Conservation (phyloP, 116 monocot species). For the Trichopus zeylanicus region DNA sequence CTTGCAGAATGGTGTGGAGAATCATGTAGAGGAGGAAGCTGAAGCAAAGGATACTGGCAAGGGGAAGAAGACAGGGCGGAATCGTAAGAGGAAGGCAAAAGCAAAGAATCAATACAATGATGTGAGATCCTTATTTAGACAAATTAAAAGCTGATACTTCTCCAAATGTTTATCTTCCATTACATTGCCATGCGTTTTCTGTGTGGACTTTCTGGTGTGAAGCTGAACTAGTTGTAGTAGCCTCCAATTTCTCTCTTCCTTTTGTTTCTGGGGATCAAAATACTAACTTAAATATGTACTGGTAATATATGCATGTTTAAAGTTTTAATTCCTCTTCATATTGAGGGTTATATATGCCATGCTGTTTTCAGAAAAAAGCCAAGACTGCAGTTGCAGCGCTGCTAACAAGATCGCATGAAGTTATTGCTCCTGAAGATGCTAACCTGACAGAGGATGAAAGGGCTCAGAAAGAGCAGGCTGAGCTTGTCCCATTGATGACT, state of each 20-base stretch:
- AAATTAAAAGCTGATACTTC: no score
- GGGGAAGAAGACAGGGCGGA: conserved; percentile 20
- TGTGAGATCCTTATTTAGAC: conserved; percentile 11
- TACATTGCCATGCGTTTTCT: no score
- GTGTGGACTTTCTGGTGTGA: no score
- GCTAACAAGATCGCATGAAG: conserved; percentile 64
- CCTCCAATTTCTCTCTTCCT: no score
- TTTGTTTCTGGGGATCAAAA: no score
- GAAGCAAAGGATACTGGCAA: not conserved
- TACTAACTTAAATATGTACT: no score
- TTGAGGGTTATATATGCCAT: not conserved
- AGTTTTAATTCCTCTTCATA: not conserved
- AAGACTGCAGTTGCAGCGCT: conserved; percentile 91
- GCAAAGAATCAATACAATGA: conserved; percentile 13
- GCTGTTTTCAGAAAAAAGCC: conserved; percentile 48
- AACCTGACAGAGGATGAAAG: conserved; percentile 60
- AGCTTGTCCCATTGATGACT: conserved; percentile 84
- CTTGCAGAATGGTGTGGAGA: conserved; percentile 11
- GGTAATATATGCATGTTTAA: not conserved
- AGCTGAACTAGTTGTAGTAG: no score
- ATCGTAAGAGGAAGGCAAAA: conserved; percentile 28
- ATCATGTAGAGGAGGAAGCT: not conserved
- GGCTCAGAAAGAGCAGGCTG: conserved; percentile 64
- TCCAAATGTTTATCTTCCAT: no score
- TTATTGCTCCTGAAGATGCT: conserved; percentile 44